Conservation (phyloP, 2,329 filamentous ascomycete species). For the Penicillium crustosum region DNA sequence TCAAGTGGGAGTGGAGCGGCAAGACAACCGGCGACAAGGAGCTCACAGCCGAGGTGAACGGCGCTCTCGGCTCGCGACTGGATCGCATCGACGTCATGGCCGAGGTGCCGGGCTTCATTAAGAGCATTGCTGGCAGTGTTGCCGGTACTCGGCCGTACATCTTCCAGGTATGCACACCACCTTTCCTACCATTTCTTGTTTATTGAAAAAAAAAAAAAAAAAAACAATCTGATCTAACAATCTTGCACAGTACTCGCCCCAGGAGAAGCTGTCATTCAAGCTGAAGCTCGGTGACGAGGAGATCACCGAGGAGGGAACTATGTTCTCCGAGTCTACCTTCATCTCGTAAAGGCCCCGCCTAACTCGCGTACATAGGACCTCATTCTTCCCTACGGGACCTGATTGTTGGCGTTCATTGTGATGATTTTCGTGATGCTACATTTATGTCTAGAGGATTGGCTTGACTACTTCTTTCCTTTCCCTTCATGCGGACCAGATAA, state of each 20-base stretch:
- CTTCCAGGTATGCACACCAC: constrained; percentile 69
- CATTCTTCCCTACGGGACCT: constrained; percentile 15
- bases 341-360: constrained; percentile 61
- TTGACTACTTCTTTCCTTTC: constrained; percentile 21
- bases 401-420: constrained; percentile 30
- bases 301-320: constrained; percentile 70
- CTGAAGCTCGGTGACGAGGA: constrained; percentile 81
- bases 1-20: constrained; percentile 76
- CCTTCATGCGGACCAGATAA: constrained; percentile 22
- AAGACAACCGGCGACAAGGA: constrained; percentile 73
- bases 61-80: constrained; percentile 64
- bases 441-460: constrained; percentile 28
- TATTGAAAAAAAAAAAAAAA: too few species aligned
- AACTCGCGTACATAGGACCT: constrained; percentile 33
- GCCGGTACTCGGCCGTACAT: constrained; percentile 96
- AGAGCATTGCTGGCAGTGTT: constrained; percentile 83
- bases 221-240: neutral
- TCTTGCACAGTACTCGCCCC: constrained; percentile 64
- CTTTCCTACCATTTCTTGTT: neutral
- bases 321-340: constrained; percentile 94
- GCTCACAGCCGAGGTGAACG: constrained; percentile 68
- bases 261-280: constrained; percentile 69
- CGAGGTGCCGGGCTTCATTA: constrained; percentile 92
- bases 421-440: constrained; percentile 30
- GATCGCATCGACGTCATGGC: constrained; percentile 96